Base-by-base conservation (phyloP, 176 grass and related monocot species). In the Alloteropsis semialata region DNA sequence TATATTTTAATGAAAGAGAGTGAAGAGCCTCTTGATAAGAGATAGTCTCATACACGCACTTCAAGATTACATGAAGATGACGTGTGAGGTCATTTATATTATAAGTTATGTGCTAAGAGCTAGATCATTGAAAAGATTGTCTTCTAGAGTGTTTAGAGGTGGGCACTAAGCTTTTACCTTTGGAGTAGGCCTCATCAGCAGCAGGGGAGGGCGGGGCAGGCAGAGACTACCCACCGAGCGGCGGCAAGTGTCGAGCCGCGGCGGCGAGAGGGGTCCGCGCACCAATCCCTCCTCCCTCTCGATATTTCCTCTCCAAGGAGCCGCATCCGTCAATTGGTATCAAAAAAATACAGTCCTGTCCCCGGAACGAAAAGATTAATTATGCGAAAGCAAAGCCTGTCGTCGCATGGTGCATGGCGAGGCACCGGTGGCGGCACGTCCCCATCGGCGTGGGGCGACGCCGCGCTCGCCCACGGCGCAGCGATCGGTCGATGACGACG, bases 161-260 rank as follows among this genome's bases (percentile, higher is more conserved):
- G n/a, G n/a, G n/a, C n/a, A n/a, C n/a, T n/a, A n/a, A n/a, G n/a
- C n/a, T n/a, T n/a, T n/a, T n/a, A n/a, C n/a, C n/a, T n/a, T n/a
- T n/a, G n/a, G n/a, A n/a, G n/a, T n/a, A n/a, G n/a, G n/a, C n/a
- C n/a, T n/a, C 12, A 67, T 22, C 49, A 21, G 30, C n/a, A 48
- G 24, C 34, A 36, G 34, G n/a, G n/a, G n/a, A n/a, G n/a, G n/a
- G n/a, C n/a, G n/a, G n/a, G n/a, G n/a, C n/a, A n/a, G n/a, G n/a
- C n/a, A n/a, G n/a, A n/a, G n/a, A 5, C 28, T 18, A 10, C 81
- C 81, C 84, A 85, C 69, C 51, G 17, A 1, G 5, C 24, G 15
- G 22, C 69, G 87, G 19, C 81, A 67, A 5, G 81, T 80, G 87
- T 39, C 81, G 24, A 28, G 2, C 45, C 18, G 18, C 39, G 21